Evolutionary conservation across 2,329 filamentous ascomycete species (phyloP).

Genomic region (Botrytis squamosa): DNA sequence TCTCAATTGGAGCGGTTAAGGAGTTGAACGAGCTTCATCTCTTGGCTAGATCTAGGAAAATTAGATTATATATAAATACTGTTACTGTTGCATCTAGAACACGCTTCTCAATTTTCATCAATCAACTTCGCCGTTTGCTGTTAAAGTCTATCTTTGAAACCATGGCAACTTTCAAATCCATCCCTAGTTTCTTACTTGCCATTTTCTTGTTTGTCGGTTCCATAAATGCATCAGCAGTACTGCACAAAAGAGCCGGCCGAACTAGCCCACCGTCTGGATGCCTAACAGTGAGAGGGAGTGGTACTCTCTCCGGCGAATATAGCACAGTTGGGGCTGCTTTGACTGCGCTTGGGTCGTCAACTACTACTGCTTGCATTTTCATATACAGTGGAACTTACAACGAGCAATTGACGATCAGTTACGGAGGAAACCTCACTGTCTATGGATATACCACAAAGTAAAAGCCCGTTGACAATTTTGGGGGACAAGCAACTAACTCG

Average conservation of each 20-base stretch:
- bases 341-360: constrained; percentile 2
- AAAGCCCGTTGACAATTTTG: neutral
- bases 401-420: constrained; percentile 2
- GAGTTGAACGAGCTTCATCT: too few species aligned
- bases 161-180: neutral
- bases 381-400: constrained; percentile 12
- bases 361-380: neutral
- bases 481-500: neutral
- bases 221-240: neutral
- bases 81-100: neutral
- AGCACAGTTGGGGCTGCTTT: constrained; percentile 10
- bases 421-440: neutral
- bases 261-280: constrained; percentile 18
- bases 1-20: neutral
- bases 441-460: constrained; percentile 17
- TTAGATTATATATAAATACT: neutral
- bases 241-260: constrained; percentile 9
- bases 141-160: neutral
- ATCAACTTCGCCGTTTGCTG: neutral
- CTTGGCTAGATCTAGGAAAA: neutral
- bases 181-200: neutral
- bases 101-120: too few species aligned
- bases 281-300: constrained; percentile 16
- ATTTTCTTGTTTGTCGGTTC: neutral
- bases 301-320: constrained; percentile 22